These are phyloP conservation scores for Gentiana straminea DNA, from an alignment of 257 asterid species.

Conservation along the genomic window DNA sequence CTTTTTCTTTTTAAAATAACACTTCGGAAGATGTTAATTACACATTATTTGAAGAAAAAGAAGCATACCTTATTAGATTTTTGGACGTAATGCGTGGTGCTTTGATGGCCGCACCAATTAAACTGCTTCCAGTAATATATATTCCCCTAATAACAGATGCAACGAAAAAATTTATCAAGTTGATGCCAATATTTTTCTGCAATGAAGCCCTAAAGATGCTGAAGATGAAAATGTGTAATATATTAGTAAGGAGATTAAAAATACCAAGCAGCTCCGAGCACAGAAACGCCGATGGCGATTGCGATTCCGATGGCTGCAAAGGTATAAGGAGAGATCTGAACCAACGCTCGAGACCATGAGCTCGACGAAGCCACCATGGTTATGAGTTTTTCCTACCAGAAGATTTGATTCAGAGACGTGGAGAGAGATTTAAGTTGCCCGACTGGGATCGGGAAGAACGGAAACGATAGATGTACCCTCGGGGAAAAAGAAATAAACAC, in stretches of 20 bases:
- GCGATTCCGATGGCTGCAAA: constrained; percentile 93
- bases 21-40: no score
- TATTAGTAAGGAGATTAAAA: neutral
- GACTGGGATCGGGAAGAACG: neutral
- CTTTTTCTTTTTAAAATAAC: no score
- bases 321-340: constrained; percentile 90
- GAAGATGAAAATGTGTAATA: neutral
- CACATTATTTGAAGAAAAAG: neutral
- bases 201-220: constrained; percentile 3
- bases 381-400: neutral
- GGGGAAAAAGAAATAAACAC: neutral
- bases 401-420: constrained; percentile 2
- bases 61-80: constrained; percentile 32
- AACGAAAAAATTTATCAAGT: neutral
- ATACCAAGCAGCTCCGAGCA: constrained; percentile 98
- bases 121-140: constrained; percentile 44
- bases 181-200: neutral
- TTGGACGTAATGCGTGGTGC: constrained; percentile 49
- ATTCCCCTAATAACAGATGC: constrained; percentile 27
- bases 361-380: constrained; percentile 59
- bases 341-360: constrained; percentile 84
- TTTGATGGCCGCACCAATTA: constrained; percentile 46
- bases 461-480: neutral
- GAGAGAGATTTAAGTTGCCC: neutral
- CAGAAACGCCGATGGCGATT: constrained; percentile 88